phyloP scores from a whole-genome alignment of 75 land plant genomes.

The Cryptomeria japonica region DNA sequence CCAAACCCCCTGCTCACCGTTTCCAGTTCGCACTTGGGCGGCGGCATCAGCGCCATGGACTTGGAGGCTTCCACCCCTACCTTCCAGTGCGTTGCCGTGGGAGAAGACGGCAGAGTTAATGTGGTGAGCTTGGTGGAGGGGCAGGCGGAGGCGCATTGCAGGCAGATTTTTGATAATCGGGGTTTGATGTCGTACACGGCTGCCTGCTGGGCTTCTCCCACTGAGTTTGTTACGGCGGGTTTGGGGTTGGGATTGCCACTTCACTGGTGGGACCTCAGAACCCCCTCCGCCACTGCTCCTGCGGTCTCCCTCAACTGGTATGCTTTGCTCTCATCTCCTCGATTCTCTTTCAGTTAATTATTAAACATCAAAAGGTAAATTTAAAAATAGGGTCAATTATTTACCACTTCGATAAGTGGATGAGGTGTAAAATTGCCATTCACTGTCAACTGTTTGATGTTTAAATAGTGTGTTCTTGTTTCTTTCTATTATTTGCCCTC shows the following conservation, averaged over 20 bases:
- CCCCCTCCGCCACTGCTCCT: conserved; percentile 65
- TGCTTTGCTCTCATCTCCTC: background rate
- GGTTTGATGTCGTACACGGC: conserved; percentile 76
- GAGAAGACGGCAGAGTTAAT: conserved; percentile 85
- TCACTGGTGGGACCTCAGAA: conserved; percentile 96
- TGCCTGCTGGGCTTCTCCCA: conserved; percentile 77
- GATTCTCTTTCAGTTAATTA: background rate
- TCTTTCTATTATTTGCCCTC: no score
- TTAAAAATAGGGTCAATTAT: no score
- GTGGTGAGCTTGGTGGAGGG: conserved; percentile 48
- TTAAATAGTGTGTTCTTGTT: no score
- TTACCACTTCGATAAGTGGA: no score
- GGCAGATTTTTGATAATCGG: conserved; percentile 53
- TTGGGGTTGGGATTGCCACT: conserved; percentile 70
- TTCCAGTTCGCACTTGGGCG: conserved; percentile 12
- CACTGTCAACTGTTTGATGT: no score
- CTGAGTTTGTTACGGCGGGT: conserved; percentile 88
- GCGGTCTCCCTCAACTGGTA: conserved; percentile 73
- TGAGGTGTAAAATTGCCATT: no score
- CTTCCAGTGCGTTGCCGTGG: conserved; percentile 68
- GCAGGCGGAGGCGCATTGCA: conserved; percentile 16
- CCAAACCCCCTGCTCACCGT: conserved; percentile 27
- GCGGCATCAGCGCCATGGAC: conserved; percentile 49
- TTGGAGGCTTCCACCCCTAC: conserved; percentile 31
- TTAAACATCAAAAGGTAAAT: no score